Evolutionary conservation across 768 basidiomycete genomes (phyloP).

Genomic region (Psilocybe cubensis): DNA sequence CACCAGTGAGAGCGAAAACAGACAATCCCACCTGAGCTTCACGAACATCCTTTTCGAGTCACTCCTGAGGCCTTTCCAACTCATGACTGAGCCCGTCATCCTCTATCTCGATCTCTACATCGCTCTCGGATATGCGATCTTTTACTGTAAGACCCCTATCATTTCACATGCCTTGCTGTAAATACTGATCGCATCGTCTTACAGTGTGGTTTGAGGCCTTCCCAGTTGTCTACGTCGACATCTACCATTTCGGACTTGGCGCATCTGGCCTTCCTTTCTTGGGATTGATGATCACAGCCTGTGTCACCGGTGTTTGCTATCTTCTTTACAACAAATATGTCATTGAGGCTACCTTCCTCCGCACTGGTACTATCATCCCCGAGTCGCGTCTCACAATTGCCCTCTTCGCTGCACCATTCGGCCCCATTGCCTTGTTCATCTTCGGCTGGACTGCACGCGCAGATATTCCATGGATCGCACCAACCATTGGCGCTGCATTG

Average conservation of each 20-base stretch:
- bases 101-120: background rate
- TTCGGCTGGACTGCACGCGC: background rate
- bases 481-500: background rate
- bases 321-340: background rate
- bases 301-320: background rate
- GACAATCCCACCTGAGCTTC: background rate
- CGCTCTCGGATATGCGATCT: background rate
- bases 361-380: background rate
- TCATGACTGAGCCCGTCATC: slow-evolving; percentile 1
- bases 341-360: background rate
- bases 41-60: background rate
- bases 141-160: background rate
- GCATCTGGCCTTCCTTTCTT: slow-evolving; percentile 1
- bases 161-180: background rate
- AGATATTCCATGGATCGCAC: background rate
- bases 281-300: background rate
- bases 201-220: slow-evolving; percentile 9
- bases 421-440: background rate
- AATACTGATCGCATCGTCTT: background rate
- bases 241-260: slow-evolving; percentile 6
- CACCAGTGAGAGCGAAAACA: background rate
- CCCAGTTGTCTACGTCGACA: slow-evolving; percentile 6
- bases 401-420: background rate
- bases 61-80: background rate
- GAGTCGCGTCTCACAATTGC: slow-evolving; percentile 1